Conservation (phyloP, 495 filamentous ascomycete species). For the Penicillium subrubescens region DNA sequence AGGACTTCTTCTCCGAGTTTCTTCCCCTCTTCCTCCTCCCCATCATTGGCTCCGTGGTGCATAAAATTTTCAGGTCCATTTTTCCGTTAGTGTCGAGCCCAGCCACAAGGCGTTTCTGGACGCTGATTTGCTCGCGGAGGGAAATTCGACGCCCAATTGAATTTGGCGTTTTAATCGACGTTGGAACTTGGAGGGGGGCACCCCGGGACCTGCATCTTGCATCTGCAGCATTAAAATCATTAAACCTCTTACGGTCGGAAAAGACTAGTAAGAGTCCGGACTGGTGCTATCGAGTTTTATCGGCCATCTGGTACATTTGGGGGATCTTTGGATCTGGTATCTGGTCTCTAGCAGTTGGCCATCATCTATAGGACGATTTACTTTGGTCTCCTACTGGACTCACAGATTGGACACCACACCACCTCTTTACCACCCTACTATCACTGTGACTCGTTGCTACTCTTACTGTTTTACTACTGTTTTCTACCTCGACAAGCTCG, state of each 20-base stretch:
- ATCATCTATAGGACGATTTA: background rate
- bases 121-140: constrained; percentile 24
- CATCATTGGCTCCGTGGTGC: background rate
- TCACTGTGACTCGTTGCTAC: background rate
- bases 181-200: background rate
- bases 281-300: background rate
- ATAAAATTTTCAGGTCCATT: constrained; percentile 8
- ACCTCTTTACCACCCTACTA: background rate
- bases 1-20: background rate
- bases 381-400: background rate
- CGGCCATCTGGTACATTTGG: background rate
- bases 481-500: background rate
- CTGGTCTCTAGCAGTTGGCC: background rate
- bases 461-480: background rate
- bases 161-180: constrained; percentile 16
- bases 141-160: constrained; percentile 26
- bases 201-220: constrained; percentile 10
- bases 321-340: background rate
- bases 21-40: background rate
- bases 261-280: constrained; percentile 2
- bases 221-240: constrained; percentile 4
- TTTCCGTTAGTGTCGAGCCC: background rate
- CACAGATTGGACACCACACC: background rate
- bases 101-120: constrained; percentile 1
- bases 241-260: constrained; percentile 2